These are phyloP conservation scores for Rhizopus microsporus DNA, from an alignment of 371 early-diverging fungal species.

Conservation along the genomic window DNA sequence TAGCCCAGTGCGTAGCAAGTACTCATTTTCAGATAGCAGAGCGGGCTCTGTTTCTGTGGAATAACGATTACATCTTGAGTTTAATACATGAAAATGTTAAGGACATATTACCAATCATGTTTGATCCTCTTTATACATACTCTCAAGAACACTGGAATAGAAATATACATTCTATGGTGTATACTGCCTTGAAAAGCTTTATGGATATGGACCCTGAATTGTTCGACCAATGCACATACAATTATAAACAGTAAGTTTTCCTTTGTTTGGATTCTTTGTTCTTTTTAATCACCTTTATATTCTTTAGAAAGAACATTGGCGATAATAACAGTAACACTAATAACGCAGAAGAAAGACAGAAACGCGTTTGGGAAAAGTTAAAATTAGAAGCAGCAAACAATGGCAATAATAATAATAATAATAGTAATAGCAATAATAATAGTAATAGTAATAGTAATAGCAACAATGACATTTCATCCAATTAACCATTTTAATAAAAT, in stretches of 20 bases:
- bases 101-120: conserved; percentile 91
- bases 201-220: conserved; percentile 90
- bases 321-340: not conserved
- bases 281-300: no score
- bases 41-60: conserved; percentile 95
- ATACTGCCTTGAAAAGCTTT: conserved; percentile 88
- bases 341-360: not conserved
- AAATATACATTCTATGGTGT: conserved; percentile 89
- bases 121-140: conserved; percentile 85
- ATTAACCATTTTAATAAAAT: no score
- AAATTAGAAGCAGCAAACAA: conserved; percentile 9
- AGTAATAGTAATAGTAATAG: no score
- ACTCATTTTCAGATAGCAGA: conserved; percentile 98
- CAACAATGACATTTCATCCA: no score
- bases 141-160: conserved; percentile 97
- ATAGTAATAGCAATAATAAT: no score
- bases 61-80: conserved; percentile 94
- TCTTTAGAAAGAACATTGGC: no score
- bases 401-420: no score
- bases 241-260: conserved; percentile 12
- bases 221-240: conserved; percentile 80
- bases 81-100: conserved; percentile 89
- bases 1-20: conserved; percentile 89
- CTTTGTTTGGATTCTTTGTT: not conserved
- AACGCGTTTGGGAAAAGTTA: conserved; percentile 1